Conservation (phyloP, 345 rosid genomes). For the Arabidopsis suecica region DNA sequence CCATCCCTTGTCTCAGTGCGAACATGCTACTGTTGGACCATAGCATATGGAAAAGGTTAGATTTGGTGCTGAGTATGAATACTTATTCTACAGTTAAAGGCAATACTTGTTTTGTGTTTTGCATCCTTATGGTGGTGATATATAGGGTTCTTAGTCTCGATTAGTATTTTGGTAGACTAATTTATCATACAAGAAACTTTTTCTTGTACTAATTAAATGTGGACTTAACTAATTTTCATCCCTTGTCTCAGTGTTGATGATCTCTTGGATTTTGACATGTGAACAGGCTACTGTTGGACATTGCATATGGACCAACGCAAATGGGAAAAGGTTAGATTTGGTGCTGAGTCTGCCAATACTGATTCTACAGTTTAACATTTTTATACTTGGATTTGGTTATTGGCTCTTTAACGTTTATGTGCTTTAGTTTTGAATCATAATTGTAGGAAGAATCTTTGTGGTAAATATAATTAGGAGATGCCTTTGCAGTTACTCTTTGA, state of each 20-base stretch:
- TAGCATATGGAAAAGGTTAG: background rate
- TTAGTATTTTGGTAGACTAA: background rate
- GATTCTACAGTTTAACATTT: background rate
- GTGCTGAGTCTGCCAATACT: constrained; percentile 26
- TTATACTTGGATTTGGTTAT: background rate
- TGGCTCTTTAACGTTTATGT: constrained; percentile 4
- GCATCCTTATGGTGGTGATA: too few relatives aligned
- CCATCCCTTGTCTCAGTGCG: background rate
- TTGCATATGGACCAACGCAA: constrained; percentile 92
- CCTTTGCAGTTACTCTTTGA: background rate
- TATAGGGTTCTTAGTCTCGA: too few relatives aligned
- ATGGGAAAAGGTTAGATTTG: constrained; percentile 82
- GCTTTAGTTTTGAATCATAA: constrained; percentile 31
- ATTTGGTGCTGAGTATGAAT: background rate
- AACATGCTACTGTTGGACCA: background rate
- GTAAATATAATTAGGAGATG: constrained; percentile 1
- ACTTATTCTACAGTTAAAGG: too few relatives aligned
- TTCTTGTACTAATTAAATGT: background rate
- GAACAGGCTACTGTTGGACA: constrained; percentile 91
- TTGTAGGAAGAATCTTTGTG: constrained; percentile 16
- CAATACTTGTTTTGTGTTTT: too few relatives aligned
- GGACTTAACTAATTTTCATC: background rate
- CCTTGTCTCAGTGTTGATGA: constrained; percentile 31
- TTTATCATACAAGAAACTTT: background rate
- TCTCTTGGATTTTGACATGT: constrained; percentile 39